Conservation (phyloP, 495 filamentous ascomycete species). For the Penicillium nucicola region DNA sequence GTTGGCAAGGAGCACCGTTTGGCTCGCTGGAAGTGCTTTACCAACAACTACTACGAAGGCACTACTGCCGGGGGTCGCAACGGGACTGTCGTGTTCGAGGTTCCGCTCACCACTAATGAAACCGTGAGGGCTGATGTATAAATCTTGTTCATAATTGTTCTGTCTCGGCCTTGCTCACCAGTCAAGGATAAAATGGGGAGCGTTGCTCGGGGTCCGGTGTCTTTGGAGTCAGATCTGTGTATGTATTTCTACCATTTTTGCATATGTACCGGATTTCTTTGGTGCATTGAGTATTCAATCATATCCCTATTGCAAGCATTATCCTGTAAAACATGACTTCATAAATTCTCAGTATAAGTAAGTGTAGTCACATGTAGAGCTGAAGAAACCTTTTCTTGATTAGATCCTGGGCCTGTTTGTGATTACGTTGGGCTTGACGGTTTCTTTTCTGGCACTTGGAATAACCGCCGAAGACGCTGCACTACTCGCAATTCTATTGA, state of each 20-base stretch:
- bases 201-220: conserved; percentile 11
- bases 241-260: conserved; percentile 13
- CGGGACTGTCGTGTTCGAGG: conserved; percentile 75
- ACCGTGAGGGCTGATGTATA: conserved; percentile 25
- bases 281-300: conserved; percentile 2
- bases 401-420: too few relatives aligned
- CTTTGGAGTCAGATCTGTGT: conserved; percentile 10
- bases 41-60: conserved; percentile 39
- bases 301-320: conserved; percentile 3
- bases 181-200: conserved; percentile 8
- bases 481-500: too few relatives aligned
- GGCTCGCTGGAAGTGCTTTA: conserved; percentile 65
- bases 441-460: too few relatives aligned
- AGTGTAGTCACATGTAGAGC: too few relatives aligned
- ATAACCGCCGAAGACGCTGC: too few relatives aligned
- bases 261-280: conserved; percentile 6
- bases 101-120: conserved; percentile 47
- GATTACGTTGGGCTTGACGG: too few relatives aligned
- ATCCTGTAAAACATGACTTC: not conserved
- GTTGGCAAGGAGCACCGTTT: conserved; percentile 83
- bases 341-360: too few relatives aligned
- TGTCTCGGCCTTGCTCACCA: conserved; percentile 4
- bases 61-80: conserved; percentile 63
- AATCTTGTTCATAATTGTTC: conserved; percentile 13
- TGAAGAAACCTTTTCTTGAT: too few relatives aligned